phyloP scores from a whole-genome alignment of 2,329 filamentous ascomycete species.

The Biscogniauxia sp. region DNA sequence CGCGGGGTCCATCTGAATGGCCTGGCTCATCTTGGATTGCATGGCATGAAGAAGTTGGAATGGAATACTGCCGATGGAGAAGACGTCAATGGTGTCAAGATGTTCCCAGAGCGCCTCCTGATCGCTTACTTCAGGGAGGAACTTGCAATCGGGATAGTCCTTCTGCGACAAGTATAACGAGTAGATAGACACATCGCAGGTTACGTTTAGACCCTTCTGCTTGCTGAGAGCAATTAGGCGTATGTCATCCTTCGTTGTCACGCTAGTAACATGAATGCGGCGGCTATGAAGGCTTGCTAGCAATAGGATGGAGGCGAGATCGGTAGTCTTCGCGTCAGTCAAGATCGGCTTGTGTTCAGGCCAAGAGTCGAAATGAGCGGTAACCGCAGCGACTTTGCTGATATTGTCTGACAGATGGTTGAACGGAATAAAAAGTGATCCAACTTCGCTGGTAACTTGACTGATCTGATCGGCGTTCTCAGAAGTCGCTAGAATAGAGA shows the following conservation, averaged over 20 bases:
- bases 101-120: conserved; percentile 74
- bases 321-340: conserved; percentile 77
- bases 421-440: conserved; percentile 79
- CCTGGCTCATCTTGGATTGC: conserved; percentile 29
- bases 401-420: conserved; percentile 80
- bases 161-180: conserved; percentile 71
- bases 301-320: conserved; percentile 76
- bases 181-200: conserved; percentile 80
- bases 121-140: conserved; percentile 65
- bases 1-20: conserved; percentile 54
- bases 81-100: conserved; percentile 70
- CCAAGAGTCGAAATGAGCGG: conserved; percentile 76
- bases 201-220: conserved; percentile 77
- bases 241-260: conserved; percentile 80
- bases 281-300: conserved; percentile 75
- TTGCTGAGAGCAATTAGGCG: conserved; percentile 74
- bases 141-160: conserved; percentile 65
- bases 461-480: conserved; percentile 73
- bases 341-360: conserved; percentile 75
- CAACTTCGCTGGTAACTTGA: conserved; percentile 69
- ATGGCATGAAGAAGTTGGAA: conserved; percentile 67
- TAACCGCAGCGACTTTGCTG: conserved; percentile 77
- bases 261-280: conserved; percentile 76
- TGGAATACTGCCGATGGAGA: conserved; percentile 75
- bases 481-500: conserved; percentile 72